Evolutionary conservation across 768 basidiomycete species (phyloP).

Genomic region (Lyophyllum semitale): DNA sequence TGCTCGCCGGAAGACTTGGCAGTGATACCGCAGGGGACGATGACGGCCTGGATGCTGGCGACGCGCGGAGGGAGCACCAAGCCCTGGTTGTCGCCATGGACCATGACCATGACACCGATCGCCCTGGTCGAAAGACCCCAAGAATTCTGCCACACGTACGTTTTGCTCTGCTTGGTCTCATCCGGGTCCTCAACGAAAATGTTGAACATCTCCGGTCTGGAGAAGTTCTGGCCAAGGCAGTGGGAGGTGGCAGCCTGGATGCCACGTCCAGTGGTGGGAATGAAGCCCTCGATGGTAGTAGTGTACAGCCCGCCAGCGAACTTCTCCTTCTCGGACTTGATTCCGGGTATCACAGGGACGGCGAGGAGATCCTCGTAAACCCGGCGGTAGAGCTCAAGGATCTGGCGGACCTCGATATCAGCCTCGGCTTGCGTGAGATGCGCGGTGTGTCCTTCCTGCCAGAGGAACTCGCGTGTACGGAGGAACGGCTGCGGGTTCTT

Average conservation of each 20-base stretch:
- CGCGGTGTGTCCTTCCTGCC: slow-evolving; percentile 99
- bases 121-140: slow-evolving; percentile 97
- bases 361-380: slow-evolving; percentile 97
- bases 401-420: slow-evolving; percentile 87
- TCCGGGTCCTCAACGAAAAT: slow-evolving; percentile 95
- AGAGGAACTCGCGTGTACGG: slow-evolving; percentile 98
- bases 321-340: slow-evolving; percentile 99
- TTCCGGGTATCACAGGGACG: slow-evolving; percentile 93
- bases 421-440: slow-evolving; percentile 88
- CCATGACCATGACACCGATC: slow-evolving; percentile 99
- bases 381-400: slow-evolving; percentile 92
- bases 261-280: slow-evolving; percentile 94
- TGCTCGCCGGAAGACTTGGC: slow-evolving; percentile 74
- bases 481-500: slow-evolving; percentile 99
- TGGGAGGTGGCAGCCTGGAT: slow-evolving; percentile 99
- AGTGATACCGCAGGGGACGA: slow-evolving; percentile 95
- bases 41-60: slow-evolving; percentile 85
- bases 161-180: slow-evolving; percentile 66
- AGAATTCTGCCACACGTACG: slow-evolving; percentile 95
- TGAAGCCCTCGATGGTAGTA: slow-evolving; percentile 97
- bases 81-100: slow-evolving; percentile 97
- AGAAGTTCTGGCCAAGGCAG: slow-evolving; percentile 98
- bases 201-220: slow-evolving; percentile 94
- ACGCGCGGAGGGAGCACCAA: slow-evolving; percentile 97
- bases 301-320: slow-evolving; percentile 98